Evolutionary conservation across 192 early-diverging fungal genomes (phyloP).

Genomic region (Chytriomyces hyalinus): DNA sequence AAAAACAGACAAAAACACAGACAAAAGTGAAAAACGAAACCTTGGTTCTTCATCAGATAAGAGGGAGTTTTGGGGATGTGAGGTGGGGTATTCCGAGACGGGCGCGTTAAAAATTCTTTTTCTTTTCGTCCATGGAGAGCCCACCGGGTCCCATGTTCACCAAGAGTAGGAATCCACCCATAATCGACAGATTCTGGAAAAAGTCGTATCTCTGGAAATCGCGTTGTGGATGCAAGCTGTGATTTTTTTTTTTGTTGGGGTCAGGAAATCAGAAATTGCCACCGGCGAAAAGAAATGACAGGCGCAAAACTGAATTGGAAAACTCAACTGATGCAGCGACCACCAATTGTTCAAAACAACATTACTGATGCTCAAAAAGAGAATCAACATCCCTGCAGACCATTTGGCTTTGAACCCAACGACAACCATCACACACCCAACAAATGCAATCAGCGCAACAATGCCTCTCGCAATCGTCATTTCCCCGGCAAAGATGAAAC

Average conservation of each 20-base stretch:
- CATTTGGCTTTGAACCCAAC: conserved; percentile 98
- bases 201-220: conserved; percentile 98
- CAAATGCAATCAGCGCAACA: conserved; percentile 78
- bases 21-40: too few species aligned
- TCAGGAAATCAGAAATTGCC: neutral
- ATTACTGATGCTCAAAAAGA: conserved; percentile 89
- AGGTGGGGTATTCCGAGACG: too few species aligned
- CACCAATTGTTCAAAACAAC: conserved; percentile 97
- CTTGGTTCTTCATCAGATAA: too few species aligned
- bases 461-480: conserved; percentile 73
- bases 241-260: neutral
- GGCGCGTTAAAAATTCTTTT: conserved; percentile 81
- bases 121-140: conserved; percentile 95
- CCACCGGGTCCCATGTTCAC: conserved; percentile 90
- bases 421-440: conserved; percentile 92
- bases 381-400: conserved; percentile 91
- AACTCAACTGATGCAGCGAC: conserved; percentile 71
- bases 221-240: conserved; percentile 40
- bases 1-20: too few species aligned
- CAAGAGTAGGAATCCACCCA: conserved; percentile 93
- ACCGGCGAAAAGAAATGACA: neutral
- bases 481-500: conserved; percentile 85
- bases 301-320: neutral
- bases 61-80: too few species aligned
- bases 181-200: conserved; percentile 94